Conservation (phyloP, 2,329 filamentous ascomycete genomes). For the Sporothrix pseudoabietina region DNA sequence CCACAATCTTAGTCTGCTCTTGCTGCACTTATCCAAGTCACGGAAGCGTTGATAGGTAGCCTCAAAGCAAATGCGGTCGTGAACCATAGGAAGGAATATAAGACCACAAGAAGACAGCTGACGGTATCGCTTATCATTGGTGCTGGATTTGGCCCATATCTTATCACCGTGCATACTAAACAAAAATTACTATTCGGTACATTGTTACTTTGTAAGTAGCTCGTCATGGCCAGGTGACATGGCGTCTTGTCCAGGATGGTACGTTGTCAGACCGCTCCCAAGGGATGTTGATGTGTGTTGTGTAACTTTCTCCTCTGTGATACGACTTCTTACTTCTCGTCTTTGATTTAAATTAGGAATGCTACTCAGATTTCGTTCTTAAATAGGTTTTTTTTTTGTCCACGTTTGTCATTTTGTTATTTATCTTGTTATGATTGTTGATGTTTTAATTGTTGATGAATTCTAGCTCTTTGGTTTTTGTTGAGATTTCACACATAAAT, state of each 20-base stretch:
- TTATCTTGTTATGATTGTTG: no score
- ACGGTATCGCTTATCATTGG: not conserved
- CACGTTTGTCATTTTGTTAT: no score
- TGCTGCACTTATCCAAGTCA: no score
- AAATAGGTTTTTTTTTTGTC: no score
- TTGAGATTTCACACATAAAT: no score
- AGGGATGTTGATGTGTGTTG: not conserved
- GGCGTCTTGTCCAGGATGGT: not conserved
- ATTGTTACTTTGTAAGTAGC: not conserved
- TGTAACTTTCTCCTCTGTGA: not conserved
- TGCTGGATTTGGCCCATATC: not conserved
- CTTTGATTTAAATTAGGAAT: no score
- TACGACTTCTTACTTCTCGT: not conserved
- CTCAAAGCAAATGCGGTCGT: no score
- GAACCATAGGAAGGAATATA: not conserved
- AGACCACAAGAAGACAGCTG: not conserved
- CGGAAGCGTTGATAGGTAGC: no score
- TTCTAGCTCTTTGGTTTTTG: no score
- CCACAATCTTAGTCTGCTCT: no score
- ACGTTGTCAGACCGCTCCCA: not conserved
- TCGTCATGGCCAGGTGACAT: not conserved
- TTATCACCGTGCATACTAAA: not conserved
- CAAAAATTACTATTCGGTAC: not conserved
- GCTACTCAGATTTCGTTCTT: no score
- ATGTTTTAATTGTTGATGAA: no score